Evolutionary conservation across 2,329 filamentous ascomycete species (phyloP).

Genomic region (Neocucurbitaria cava): DNA sequence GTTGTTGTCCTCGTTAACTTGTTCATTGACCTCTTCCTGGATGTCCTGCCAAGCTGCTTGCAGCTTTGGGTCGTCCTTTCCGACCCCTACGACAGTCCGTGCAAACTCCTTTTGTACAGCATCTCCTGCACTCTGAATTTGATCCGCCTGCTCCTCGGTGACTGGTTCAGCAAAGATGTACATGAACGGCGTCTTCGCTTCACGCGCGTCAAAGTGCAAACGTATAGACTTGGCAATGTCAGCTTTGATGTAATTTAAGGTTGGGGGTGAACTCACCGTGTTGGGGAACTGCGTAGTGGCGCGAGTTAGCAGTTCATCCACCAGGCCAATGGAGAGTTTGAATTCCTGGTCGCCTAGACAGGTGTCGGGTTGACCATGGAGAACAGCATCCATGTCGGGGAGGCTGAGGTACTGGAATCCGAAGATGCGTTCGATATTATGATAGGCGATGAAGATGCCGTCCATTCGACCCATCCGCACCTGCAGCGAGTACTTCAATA

Average conservation of each 20-base stretch:
- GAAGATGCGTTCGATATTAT: slow-evolving; percentile 94
- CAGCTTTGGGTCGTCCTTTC: slow-evolving; percentile 35
- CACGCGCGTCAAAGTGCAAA: slow-evolving; percentile 80
- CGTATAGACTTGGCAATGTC: slow-evolving; percentile 66
- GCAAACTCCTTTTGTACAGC: slow-evolving; percentile 74
- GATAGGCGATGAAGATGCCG: slow-evolving; percentile 95
- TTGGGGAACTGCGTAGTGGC: slow-evolving; percentile 78
- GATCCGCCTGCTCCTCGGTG: slow-evolving; percentile 71
- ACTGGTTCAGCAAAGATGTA: slow-evolving; percentile 92
- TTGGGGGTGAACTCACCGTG: slow-evolving; percentile 48
- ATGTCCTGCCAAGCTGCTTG: slow-evolving; percentile 42
- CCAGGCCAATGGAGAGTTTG: slow-evolving; percentile 75
- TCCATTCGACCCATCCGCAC: slow-evolving; percentile 98
- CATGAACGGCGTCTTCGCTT: slow-evolving; percentile 69
- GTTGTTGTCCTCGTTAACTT: slow-evolving; percentile 35
- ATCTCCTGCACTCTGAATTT: slow-evolving; percentile 73
- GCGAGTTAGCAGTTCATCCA: slow-evolving; percentile 80
- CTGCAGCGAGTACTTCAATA: slow-evolving; percentile 96
- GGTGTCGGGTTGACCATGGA: slow-evolving; percentile 78
- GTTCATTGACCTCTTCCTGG: slow-evolving; percentile 42
- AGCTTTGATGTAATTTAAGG: not conserved
- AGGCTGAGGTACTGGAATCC: slow-evolving; percentile 95
- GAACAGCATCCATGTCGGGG: slow-evolving; percentile 82
- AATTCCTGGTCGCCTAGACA: slow-evolving; percentile 84
- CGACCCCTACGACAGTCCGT: slow-evolving; percentile 61